Evolutionary conservation across 2,329 filamentous ascomycete genomes (phyloP).

Genomic region (Mycogone perniciosa): DNA sequence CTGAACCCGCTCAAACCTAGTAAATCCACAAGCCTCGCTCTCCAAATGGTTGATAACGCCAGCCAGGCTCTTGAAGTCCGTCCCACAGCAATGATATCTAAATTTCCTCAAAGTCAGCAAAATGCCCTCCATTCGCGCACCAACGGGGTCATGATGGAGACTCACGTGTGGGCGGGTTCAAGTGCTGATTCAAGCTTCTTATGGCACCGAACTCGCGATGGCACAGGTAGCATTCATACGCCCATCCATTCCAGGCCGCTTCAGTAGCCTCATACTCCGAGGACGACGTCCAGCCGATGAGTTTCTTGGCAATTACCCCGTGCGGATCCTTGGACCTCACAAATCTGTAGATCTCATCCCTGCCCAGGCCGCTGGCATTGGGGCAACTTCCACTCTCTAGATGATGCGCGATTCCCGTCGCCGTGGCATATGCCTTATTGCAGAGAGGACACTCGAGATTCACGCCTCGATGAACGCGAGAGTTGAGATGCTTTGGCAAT

Average conservation of each 20-base stretch:
- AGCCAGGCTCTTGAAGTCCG: conserved; percentile 34
- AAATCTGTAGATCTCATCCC: conserved; percentile 39
- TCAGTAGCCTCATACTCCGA: conserved; percentile 30
- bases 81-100: conserved; percentile 37
- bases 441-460: conserved; percentile 51
- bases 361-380: conserved; percentile 36
- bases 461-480: conserved; percentile 40
- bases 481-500: conserved; percentile 47
- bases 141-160: not conserved
- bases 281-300: conserved; percentile 38
- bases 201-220: conserved; percentile 32
- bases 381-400: conserved; percentile 49
- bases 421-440: conserved; percentile 35
- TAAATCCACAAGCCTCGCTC: conserved; percentile 35
- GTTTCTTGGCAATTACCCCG: conserved; percentile 44
- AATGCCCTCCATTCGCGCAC: not conserved
- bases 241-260: conserved; percentile 36
- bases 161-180: conserved; percentile 46
- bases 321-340: conserved; percentile 40
- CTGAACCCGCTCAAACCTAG: conserved; percentile 33
- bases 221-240: conserved; percentile 35
- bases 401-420: conserved; percentile 48
- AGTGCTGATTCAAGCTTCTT: conserved; percentile 39
- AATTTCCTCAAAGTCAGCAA: not conserved
- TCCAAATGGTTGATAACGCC: conserved; percentile 38